Base-by-base conservation (phyloP, 768 basidiomycete species). In the Lentinula detonsa region DNA sequence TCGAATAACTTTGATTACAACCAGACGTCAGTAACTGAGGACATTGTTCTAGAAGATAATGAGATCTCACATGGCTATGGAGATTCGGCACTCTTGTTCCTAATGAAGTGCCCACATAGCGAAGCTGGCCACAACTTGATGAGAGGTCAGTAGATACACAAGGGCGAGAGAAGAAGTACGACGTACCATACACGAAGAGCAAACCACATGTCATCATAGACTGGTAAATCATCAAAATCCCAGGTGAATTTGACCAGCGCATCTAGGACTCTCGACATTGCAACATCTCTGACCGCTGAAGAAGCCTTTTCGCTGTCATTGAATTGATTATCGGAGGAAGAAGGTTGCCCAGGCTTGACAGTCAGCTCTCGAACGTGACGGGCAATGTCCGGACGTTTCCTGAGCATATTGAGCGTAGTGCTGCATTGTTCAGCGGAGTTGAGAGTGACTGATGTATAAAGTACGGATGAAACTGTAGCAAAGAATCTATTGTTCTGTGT, bases 141-240 rank as follows among this genome's bases (percentile, higher is more conserved):
- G 48, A 43, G 5, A 40, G 49, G 60, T 46, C 46, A 2, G 57
- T 65, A 40, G 62, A 46, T 61, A 49, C 37, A 43, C 33, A 39
- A 34, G 56, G 53, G 43, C 57, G 45, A 16, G 34, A 28, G 34
- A 28, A 49, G 13, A 6, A 21, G 13, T 33, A 57, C 21, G 6
- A 69, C 81, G 68, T 65, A 91, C 90, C 83, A 84, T 57, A 82
- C 72, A 40, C 87, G 82, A 65, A 92, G 74, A 48, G 85, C 83
- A 62, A 87, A 81, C 90, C 90, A 92, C 86, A 92, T 87, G 63
- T 87, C 85, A 62, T 91, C 90, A 63, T 82, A 73, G 37, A 78
- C 81, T 15, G 85, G 82, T 37, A 85, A 75, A 68, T 88, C 86
- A 11, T 88, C 87, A 3, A 82, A 86, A 62, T 86, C 86, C 90